A percentile compares a stretch with the other conserved stretches of the same genome.
phyloP scores from a whole-genome alignment of 495 filamentous ascomycete species.

The Penicillium lividum region DNA sequence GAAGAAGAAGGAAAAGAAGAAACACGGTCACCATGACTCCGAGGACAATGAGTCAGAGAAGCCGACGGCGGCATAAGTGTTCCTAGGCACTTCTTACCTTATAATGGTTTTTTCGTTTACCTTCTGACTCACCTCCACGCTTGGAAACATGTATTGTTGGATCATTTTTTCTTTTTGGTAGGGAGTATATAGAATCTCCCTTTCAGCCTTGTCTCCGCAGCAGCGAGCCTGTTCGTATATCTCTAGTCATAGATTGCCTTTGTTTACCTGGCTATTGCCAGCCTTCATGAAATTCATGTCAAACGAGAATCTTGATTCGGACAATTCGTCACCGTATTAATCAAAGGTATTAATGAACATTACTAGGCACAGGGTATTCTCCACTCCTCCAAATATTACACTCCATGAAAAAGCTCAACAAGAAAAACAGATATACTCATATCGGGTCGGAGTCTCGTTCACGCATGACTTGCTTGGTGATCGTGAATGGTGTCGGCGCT shows the following conservation, averaged over 20 bases:
- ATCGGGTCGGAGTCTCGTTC: background rate
- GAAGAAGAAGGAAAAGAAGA: conserved; percentile 74
- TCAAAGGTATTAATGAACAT: background rate
- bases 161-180: conserved; percentile 3
- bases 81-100: background rate
- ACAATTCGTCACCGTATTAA: background rate
- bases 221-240: conserved; percentile 7
- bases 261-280: conserved; percentile 17
- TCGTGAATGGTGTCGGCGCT: conserved; percentile 11
- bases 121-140: background rate
- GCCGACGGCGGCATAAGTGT: conserved; percentile 15
- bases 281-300: background rate
- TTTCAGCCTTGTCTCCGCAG: conserved; percentile 6
- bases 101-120: conserved; percentile 4
- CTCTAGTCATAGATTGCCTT: conserved; percentile 25
- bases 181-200: conserved; percentile 17
- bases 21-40: conserved; percentile 24
- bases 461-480: conserved; percentile 8
- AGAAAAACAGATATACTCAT: background rate
- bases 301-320: background rate
- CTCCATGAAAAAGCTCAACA: background rate
- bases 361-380: background rate
- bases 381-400: background rate
- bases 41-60: conserved; percentile 9
- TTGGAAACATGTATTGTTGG: conserved; percentile 4